Percentiles rank a stretch among this genome's conserved stretches.
Evolutionary conservation across 2,329 filamentous ascomycete genomes (phyloP).

Genomic region (Cytospora piceicola): DNA sequence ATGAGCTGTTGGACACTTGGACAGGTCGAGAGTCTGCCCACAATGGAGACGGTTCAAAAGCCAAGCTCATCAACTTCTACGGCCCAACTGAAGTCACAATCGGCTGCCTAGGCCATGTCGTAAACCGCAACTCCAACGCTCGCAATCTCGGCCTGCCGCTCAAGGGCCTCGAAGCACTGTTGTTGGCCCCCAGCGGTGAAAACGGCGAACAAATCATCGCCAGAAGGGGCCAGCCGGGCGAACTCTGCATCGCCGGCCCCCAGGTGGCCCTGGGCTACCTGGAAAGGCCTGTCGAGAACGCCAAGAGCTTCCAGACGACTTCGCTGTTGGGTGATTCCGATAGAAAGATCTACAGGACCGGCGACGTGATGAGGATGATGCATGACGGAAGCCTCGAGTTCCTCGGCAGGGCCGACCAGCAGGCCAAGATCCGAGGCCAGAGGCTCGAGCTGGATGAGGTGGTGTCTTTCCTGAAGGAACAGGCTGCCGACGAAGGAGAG

Average conservation of each 20-base stretch:
- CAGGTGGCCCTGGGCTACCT: constrained; percentile 32
- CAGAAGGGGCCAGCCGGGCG: constrained; percentile 21
- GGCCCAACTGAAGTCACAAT: constrained; percentile 28
- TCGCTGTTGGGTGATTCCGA: constrained; percentile 10
- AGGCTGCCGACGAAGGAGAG: constrained; percentile 23
- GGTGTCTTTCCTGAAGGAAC: constrained; percentile 24
- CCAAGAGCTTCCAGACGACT: constrained; percentile 28
- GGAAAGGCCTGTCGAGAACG: constrained; percentile 25
- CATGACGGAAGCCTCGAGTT: constrained; percentile 32
- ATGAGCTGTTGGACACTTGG: constrained; percentile 19
- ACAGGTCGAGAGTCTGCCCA: neutral
- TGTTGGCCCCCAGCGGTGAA: constrained; percentile 7
- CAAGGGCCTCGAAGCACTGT: constrained; percentile 8
- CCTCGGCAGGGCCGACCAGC: constrained; percentile 30
- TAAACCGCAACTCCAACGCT: constrained; percentile 45
- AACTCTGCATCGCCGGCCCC: constrained; percentile 25
- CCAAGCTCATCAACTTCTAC: constrained; percentile 24
- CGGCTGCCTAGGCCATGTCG: constrained; percentile 30
- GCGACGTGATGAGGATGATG: constrained; percentile 32
- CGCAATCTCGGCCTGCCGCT: constrained; percentile 26
- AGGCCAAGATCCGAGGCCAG: constrained; percentile 31
- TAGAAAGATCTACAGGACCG: constrained; percentile 31
- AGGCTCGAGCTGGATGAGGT: constrained; percentile 32
- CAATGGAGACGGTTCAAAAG: neutral
- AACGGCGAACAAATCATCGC: constrained; percentile 4